phyloP scores from a whole-genome alignment of 1,139 yeast genomes.

The Suhomyces wounanorum region DNA sequence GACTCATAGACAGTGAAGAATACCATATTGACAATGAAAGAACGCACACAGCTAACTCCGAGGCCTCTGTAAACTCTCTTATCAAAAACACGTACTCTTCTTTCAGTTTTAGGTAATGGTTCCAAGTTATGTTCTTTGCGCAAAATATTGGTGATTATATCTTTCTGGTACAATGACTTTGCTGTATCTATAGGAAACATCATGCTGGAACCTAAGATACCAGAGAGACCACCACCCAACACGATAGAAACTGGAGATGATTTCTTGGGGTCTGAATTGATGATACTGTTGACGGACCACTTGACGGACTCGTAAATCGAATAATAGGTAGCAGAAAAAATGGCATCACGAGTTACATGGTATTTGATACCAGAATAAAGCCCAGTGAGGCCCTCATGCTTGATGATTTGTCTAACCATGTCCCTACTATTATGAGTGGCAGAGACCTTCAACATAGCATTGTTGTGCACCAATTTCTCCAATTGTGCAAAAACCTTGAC shows the following conservation, averaged over 20 bases:
- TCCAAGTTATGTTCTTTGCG: slow-evolving; percentile 49
- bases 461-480: slow-evolving; percentile 46
- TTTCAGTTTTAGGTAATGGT: slow-evolving; percentile 32
- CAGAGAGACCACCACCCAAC: slow-evolving; percentile 79
- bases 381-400: slow-evolving; percentile 60
- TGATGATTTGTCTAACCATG: slow-evolving; percentile 54
- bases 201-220: slow-evolving; percentile 69
- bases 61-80: slow-evolving; percentile 71
- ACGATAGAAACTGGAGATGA: slow-evolving; percentile 41
- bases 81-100: slow-evolving; percentile 38
- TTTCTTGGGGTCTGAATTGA: slow-evolving; percentile 31
- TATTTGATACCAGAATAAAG: slow-evolving; percentile 72
- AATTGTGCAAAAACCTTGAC: slow-evolving; percentile 82
- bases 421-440: slow-evolving; percentile 27
- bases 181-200: slow-evolving; percentile 82
- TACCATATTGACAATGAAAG: slow-evolving; percentile 72
- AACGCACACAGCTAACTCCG: slow-evolving; percentile 70
- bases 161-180: slow-evolving; percentile 74
- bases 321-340: slow-evolving; percentile 75
- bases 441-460: slow-evolving; percentile 17
- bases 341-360: slow-evolving; percentile 66
- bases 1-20: slow-evolving; percentile 75
- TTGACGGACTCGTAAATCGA: slow-evolving; percentile 74
- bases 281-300: slow-evolving; percentile 39
- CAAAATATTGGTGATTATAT: slow-evolving; percentile 66